Percentiles rank a stretch among this genome's conserved stretches.
Conservation (phyloP, 176 grass and related monocot species). For the Hordeum marinum region DNA sequence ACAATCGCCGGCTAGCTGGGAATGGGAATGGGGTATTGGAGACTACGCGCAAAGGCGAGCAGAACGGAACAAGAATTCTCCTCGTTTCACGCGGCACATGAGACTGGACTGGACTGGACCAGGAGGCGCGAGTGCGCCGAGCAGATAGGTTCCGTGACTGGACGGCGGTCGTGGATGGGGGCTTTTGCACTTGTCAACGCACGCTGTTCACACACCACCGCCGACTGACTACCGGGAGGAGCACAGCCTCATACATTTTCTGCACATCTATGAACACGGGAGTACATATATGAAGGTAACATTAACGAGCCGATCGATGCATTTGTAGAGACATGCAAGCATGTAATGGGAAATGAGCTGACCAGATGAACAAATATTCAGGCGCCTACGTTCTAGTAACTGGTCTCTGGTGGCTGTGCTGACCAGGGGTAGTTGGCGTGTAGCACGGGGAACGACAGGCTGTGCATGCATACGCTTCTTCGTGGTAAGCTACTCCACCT, state of each 20-base stretch:
- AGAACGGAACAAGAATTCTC: background rate
- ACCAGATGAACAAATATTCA: background rate
- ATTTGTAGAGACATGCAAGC: too few relatives aligned
- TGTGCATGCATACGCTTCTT: background rate
- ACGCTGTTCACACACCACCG: background rate
- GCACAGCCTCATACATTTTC: too few relatives aligned
- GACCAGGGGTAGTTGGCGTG: background rate
- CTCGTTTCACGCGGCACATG: slow-evolving; percentile 21
- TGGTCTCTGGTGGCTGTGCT: background rate
- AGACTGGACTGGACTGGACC: background rate
- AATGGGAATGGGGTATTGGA: background rate
- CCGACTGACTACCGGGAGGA: background rate
- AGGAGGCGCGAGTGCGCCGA: background rate
- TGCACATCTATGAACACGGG: background rate
- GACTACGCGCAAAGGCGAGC: slow-evolving; percentile 4
- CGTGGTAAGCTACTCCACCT: background rate
- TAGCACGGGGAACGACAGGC: background rate
- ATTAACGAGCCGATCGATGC: too few relatives aligned
- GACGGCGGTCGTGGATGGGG: background rate
- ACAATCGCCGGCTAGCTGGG: background rate
- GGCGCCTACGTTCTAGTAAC: background rate
- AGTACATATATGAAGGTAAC: background rate
- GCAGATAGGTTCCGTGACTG: background rate
- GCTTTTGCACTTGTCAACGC: background rate
- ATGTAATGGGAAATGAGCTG: background rate